phyloP scores from a whole-genome alignment of 2,329 filamentous ascomycete species.

The Pochonia chlamydosporia region DNA sequence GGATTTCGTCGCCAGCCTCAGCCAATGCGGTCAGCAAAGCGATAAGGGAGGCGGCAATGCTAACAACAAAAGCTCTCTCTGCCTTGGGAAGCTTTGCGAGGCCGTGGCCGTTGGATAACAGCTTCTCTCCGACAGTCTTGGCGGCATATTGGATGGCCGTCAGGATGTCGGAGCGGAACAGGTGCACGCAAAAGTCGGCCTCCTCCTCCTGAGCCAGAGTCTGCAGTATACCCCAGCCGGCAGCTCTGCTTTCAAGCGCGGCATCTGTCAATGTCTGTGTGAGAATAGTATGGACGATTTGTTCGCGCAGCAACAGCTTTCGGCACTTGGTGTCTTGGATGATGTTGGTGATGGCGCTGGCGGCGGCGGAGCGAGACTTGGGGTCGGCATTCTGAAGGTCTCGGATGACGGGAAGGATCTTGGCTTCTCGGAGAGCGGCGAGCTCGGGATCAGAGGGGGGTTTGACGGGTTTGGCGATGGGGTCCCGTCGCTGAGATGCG shows the following conservation, averaged over 20 bases:
- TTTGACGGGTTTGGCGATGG: constrained; percentile 52
- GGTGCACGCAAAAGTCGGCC: constrained; percentile 59
- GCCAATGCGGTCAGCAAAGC: constrained; percentile 48
- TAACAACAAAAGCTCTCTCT: constrained; percentile 48
- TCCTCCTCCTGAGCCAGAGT: constrained; percentile 59
- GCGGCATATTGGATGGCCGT: constrained; percentile 54
- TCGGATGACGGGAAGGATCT: constrained; percentile 57
- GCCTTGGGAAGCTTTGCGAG: constrained; percentile 45
- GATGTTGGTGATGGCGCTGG: constrained; percentile 54
- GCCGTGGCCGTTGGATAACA: constrained; percentile 32
- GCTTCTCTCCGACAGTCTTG: constrained; percentile 39
- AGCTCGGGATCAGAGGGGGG: constrained; percentile 59
- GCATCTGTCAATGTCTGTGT: constrained; percentile 59
- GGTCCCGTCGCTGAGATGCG: constrained; percentile 44
- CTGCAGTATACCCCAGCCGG: constrained; percentile 62
- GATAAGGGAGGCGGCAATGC: constrained; percentile 47
- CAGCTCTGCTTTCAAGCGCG: constrained; percentile 56
- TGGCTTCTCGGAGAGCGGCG: constrained; percentile 55
- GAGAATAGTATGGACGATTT: constrained; percentile 57
- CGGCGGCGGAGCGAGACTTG: constrained; percentile 53
- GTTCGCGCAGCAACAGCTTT: constrained; percentile 60
- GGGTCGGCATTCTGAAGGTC: constrained; percentile 54
- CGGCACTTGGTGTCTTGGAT: constrained; percentile 56
- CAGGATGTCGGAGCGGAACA: constrained; percentile 56
- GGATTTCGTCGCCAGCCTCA: constrained; percentile 55